Conservation (phyloP, 2,329 filamentous ascomycete species). For the Paecilomyces formosus region DNA sequence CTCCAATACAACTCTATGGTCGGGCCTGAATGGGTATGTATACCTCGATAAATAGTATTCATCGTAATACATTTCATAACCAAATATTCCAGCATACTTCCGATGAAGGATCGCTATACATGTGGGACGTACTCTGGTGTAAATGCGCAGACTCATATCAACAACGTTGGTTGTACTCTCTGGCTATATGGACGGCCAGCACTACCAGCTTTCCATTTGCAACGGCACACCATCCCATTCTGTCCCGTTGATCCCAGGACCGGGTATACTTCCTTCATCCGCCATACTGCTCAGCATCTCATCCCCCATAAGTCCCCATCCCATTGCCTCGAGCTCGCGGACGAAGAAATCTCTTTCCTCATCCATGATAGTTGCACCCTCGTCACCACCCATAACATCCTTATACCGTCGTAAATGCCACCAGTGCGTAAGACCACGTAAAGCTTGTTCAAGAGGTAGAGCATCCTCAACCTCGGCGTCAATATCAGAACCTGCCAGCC, state of each 20-base stretch:
- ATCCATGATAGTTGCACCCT: conserved; percentile 49
- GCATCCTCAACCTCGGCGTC: conserved; percentile 92
- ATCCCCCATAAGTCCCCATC: conserved; percentile 37
- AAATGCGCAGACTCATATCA: neutral
- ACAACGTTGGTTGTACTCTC: neutral
- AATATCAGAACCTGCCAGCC: conserved; percentile 81
- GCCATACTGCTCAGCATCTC: conserved; percentile 21
- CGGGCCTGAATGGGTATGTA: neutral
- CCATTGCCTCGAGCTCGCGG: conserved; percentile 67
- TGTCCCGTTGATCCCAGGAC: conserved; percentile 20
- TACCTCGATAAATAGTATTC: neutral
- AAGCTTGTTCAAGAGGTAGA: conserved; percentile 81
- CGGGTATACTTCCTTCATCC: conserved; percentile 19
- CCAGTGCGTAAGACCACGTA: conserved; percentile 88
- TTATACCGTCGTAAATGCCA: conserved; percentile 79
- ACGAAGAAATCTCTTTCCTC: conserved; percentile 76
- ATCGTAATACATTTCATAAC: neutral
- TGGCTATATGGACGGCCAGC: neutral
- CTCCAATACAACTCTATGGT: neutral
- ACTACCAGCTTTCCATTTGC: conserved; percentile 27
- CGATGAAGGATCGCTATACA: neutral
- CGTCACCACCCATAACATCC: conserved; percentile 58
- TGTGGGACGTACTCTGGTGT: neutral
- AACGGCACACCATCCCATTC: conserved; percentile 31
- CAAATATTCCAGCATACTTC: neutral